These are phyloP conservation scores for Alternaria rosae DNA, from an alignment of 2,329 filamentous ascomycete species.

Conservation along the genomic window DNA sequence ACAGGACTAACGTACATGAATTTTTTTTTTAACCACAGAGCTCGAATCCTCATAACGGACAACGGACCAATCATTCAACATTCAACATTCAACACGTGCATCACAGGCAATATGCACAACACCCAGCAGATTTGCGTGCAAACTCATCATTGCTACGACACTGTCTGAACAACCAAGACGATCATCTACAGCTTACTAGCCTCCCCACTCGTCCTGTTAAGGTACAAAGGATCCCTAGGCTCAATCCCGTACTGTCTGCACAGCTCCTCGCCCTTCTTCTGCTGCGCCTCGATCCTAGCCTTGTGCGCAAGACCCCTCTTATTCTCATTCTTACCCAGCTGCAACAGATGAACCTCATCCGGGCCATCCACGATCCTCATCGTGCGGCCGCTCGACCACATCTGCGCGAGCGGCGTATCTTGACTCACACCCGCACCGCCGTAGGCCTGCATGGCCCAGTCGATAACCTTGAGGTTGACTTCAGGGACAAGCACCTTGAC, in stretches of 20 bases:
- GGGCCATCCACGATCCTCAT: constrained; percentile 90
- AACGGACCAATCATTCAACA: too few species aligned
- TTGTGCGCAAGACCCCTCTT: constrained; percentile 69
- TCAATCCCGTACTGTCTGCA: constrained; percentile 65
- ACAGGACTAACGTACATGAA: too few species aligned
- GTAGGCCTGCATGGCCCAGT: constrained; percentile 91
- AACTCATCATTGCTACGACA: background rate
- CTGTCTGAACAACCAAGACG: background rate
- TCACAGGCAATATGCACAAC: background rate
- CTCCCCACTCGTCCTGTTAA: constrained; percentile 53
- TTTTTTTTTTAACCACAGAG: too few species aligned
- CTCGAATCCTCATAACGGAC: too few species aligned
- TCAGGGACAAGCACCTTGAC: constrained; percentile 91
- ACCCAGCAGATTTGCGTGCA: background rate
- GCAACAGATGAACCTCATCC: constrained; percentile 85
- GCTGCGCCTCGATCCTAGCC: constrained; percentile 69
- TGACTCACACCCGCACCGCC: constrained; percentile 91
- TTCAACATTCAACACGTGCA: too few species aligned
- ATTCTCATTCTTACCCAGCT: constrained; percentile 83
- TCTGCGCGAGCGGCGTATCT: constrained; percentile 82
- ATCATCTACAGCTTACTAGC: constrained; percentile 50
- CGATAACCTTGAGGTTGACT: constrained; percentile 84
- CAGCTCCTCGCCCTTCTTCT: constrained; percentile 69
- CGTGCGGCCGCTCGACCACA: constrained; percentile 83
- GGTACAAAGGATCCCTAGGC: constrained; percentile 51